Evolutionary conservation across 225 moss, liverwort and hornwort species (phyloP).

Genomic region (Thuidium tamariscinum): DNA sequence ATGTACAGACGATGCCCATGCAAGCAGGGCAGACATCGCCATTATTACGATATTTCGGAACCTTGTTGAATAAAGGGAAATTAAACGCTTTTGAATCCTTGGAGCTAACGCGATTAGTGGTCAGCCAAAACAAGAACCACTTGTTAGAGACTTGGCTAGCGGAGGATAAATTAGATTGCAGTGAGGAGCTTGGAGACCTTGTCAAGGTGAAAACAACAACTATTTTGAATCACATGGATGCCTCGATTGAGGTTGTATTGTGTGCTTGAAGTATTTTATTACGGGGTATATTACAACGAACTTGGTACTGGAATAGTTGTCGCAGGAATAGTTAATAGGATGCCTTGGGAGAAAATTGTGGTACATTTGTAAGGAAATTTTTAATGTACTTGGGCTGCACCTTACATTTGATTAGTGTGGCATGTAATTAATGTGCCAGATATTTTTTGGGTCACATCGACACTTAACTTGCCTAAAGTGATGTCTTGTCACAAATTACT

Average conservation of each 20-base stretch:
- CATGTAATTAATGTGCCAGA: not conserved
- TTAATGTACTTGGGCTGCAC: not conserved
- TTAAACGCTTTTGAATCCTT: slow-evolving; percentile 73
- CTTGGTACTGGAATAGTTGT: not conserved
- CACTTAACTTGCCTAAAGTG: not conserved
- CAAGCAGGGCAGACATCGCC: slow-evolving; percentile 89
- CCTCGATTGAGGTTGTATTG: not conserved
- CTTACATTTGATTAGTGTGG: not conserved
- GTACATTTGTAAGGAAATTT: not conserved
- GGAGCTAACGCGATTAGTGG: slow-evolving; percentile 73
- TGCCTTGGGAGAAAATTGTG: not conserved
- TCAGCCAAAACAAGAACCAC: slow-evolving; percentile 82
- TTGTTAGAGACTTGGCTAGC: slow-evolving; percentile 83
- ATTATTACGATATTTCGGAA: slow-evolving; percentile 77
- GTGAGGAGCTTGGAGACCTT: slow-evolving; percentile 88
- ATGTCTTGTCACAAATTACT: not conserved
- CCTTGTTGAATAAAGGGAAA: slow-evolving; percentile 73
- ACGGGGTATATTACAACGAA: not conserved
- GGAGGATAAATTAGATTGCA: slow-evolving; percentile 88
- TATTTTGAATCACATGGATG: not conserved
- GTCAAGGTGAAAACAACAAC: slow-evolving; percentile 46
- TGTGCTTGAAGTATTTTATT: not conserved
- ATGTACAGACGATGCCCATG: slow-evolving; percentile 64
- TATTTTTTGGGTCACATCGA: not conserved
- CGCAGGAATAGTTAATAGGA: not conserved